Base-by-base conservation (phyloP, 2,329 filamentous ascomycete genomes). In the Colletotrichum musae region DNA sequence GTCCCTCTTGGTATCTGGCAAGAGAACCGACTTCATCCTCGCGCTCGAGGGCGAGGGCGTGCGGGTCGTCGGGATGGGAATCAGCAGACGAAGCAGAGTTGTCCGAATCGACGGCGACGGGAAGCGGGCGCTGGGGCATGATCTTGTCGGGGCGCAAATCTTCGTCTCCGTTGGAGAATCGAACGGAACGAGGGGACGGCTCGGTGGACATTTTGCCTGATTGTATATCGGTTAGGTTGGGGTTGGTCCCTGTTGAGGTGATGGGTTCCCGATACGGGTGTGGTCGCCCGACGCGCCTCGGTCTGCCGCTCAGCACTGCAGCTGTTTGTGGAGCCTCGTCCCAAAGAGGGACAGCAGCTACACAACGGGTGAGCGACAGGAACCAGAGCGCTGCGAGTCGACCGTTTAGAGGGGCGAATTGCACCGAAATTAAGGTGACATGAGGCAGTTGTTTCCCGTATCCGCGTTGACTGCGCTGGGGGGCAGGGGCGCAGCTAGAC, bases 111-210 rank as follows among this genome's bases (percentile, higher is more conserved):
- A 80, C 75, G 73, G 79, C 73, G 58, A 76, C 18, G 13, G 75
- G 73, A 6, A 78, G 77, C 51, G 79, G 78, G 24, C 82, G 80
- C 60, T 79, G 77, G 67, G 74, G 77, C 67, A 81, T 85, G 72
- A 79, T 71, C 72, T 81, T 83, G 28, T 88, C 85, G 57, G 77
- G 67, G 26, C 80, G 80, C 43, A 75, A 71, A 39, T 83, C 78
- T 26, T 85, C 84, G 67, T 86, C 86, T 75, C 79, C 78, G 69
- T 84, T 82, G 53, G 85, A 86, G 74, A 90, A 90, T 72, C 88
- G 86, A 72, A 90, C 86, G 71, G 84, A 82, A 73, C 87, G 85
- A 58, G 87, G 86, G 12, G 87, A 87, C 43, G 83, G 78, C 72
- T 90, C 87, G 74, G 82, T 77, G 47, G 65, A 60, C 71, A 72